These are phyloP conservation scores for Russula sp. DNA, from an alignment of 768 basidiomycete genomes.

Conservation along the genomic window DNA sequence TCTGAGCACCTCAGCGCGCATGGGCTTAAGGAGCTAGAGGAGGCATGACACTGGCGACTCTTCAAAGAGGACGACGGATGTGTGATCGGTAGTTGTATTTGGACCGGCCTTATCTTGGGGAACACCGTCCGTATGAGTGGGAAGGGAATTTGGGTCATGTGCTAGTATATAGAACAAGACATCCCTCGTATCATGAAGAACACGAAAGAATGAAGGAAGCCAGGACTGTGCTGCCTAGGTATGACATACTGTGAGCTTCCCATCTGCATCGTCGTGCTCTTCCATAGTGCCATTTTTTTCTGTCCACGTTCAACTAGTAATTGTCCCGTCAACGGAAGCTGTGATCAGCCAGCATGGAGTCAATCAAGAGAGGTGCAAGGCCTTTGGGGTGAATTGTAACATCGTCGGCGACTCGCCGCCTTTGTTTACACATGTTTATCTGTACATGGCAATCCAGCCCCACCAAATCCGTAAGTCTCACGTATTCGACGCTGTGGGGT, in stretches of 20 bases:
- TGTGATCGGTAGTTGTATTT: conserved; percentile 50
- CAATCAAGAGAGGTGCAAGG: too few relatives aligned
- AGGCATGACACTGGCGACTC: not conserved
- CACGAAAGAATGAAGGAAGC: conserved; percentile 12
- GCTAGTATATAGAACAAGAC: not conserved
- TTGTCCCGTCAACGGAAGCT: conserved; percentile 3
- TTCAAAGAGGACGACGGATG: conserved; percentile 46
- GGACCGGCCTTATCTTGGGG: conserved; percentile 29
- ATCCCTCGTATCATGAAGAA: conserved; percentile 14
- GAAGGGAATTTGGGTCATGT: too few relatives aligned
- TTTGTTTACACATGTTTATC: too few relatives aligned
- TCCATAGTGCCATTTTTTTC: conserved; percentile 30
- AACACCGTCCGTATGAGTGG: too few relatives aligned
- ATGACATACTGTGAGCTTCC: conserved; percentile 45
- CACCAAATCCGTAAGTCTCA: too few relatives aligned
- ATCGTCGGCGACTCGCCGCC: too few relatives aligned
- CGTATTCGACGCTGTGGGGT: too few relatives aligned
- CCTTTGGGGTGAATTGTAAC: too few relatives aligned
- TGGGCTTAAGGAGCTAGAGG: conserved; percentile 3
- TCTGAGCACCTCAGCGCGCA: conserved; percentile 2
- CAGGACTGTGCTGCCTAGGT: conserved; percentile 33
- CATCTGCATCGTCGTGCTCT: conserved; percentile 41
- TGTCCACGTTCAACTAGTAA: conserved; percentile 2
- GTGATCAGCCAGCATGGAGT: too few relatives aligned
- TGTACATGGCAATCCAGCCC: too few relatives aligned